Conservation (phyloP, 2,329 filamentous ascomycete species). For the Drechmeria coniospora region DNA sequence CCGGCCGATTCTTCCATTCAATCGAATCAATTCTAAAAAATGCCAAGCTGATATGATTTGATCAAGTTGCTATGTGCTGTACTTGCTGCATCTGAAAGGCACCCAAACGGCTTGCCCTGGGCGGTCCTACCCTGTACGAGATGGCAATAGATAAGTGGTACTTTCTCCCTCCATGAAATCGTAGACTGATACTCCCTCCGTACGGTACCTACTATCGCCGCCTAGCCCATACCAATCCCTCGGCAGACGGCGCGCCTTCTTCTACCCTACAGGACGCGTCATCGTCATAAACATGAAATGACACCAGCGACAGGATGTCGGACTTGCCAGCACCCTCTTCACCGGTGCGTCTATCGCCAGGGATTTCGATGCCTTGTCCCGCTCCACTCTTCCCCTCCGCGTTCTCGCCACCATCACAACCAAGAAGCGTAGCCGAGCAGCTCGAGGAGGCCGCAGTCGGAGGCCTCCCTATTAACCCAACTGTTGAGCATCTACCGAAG, state of each 20-base stretch:
- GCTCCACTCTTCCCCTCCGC: not conserved
- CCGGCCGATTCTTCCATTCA: not conserved
- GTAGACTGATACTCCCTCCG: not conserved
- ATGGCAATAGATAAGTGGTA: not conserved
- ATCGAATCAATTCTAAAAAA: not conserved
- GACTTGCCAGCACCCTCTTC: not conserved
- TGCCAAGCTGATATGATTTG: not conserved
- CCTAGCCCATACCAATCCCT: not conserved
- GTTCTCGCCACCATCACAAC: not conserved
- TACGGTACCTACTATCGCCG: not conserved
- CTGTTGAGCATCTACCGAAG: slow-evolving; percentile 1
- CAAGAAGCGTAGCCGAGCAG: not conserved
- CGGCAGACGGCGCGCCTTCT: no score
- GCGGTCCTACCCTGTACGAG: not conserved
- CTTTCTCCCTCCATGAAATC: not conserved
- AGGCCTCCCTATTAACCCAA: not conserved
- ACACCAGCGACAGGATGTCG: not conserved
- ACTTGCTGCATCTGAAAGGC: not conserved
- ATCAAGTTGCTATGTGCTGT: not conserved
- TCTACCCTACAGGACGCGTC: not conserved
- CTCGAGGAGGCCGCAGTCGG: not conserved
- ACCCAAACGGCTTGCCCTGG: not conserved
- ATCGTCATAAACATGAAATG: not conserved
- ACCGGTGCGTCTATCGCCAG: not conserved
- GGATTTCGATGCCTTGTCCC: not conserved